A percentile compares a stretch with the other conserved stretches of the same genome.
Conservation (phyloP, 139 green algal species). For the Chlamydomonas schloesseri region DNA sequence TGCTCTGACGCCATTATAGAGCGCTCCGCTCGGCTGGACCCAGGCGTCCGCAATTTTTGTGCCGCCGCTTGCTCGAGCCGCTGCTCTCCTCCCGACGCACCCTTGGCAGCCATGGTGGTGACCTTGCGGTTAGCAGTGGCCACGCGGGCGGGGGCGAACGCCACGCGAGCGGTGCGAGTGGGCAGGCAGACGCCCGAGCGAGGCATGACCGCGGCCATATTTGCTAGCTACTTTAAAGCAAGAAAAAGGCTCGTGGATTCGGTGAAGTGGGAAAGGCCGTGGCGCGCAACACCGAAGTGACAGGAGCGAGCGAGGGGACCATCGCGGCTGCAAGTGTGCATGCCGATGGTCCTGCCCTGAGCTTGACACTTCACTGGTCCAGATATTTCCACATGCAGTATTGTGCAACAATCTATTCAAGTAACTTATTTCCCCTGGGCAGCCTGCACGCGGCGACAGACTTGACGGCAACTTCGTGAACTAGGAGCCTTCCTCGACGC, state of each 20-base stretch:
- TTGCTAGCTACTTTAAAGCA: not conserved
- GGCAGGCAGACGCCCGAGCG: conserved; percentile 29
- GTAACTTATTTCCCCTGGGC: too few relatives aligned
- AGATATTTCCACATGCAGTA: too few relatives aligned
- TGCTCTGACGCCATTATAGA: not conserved
- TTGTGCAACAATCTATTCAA: too few relatives aligned
- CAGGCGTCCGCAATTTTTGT: not conserved
- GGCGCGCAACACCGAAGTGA: too few relatives aligned
- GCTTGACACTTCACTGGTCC: too few relatives aligned
- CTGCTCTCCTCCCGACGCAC: conserved; percentile 37
- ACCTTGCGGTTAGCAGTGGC: conserved; percentile 42
- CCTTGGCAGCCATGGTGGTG: conserved; percentile 75
- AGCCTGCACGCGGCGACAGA: too few relatives aligned
- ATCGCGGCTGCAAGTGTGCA: too few relatives aligned
- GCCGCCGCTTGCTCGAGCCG: not conserved
- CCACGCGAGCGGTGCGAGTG: conserved; percentile 29
- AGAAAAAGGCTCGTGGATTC: conserved; percentile 13
- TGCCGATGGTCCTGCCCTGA: too few relatives aligned
- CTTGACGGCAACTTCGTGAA: too few relatives aligned
- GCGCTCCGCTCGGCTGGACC: not conserved
- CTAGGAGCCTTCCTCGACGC: too few relatives aligned
- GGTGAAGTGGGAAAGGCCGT: not conserved
- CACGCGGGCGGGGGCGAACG: conserved; percentile 3
- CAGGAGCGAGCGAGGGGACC: too few relatives aligned
- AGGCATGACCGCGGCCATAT: conserved; percentile 19